Base-by-base conservation (phyloP, 768 basidiomycete species). In the Xerocomus brunneocitrinus region DNA sequence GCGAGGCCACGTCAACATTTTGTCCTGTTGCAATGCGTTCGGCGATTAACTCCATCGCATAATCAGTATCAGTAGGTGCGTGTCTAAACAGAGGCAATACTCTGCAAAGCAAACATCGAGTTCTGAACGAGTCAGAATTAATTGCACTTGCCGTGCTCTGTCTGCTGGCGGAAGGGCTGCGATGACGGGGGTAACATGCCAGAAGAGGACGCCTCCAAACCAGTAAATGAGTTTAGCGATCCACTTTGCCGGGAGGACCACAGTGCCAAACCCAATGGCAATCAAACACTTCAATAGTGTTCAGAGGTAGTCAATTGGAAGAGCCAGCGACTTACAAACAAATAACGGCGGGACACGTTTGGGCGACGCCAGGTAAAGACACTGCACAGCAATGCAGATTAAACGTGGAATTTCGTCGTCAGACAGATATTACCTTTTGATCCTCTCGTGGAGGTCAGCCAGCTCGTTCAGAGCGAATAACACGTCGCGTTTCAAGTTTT, bases 331-430 rank as follows among this genome's bases (percentile, higher is more conserved):
- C 77, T 58, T 61, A 84, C 85, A 32, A 72, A 48, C 22, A 67
- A 71, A 62, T 83, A 87, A 34, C 70, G 63, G 19, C 58, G 60
- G 6, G 85, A 84, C 10, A 78, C 74, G 5, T 70, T 56, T 4
- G 82, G 79, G 45, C 74, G 71, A 27, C 84, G 77, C 85, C 86
- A 87, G n/a, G 81, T 76, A 59, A 84, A 81, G n/a, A 85, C 73
- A 58, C 85, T 87, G 47, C 3, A 25, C 25, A 30, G 25, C 30
- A 44, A 25, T 28, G 62, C 47, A 58, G 54, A 41, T 24, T 36
- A 22, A 28, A 30, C 32, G 45, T 19, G 4, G 47, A 19, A 10
- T 10, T 32, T 51, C 27, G 22, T 41, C 9, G 13, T 40, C 52
- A 40, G 19, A 44, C 12, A 8, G 34, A 40, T 27, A 75, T 28